Evolutionary conservation across 1,284 basidiomycete species (phyloP), one percentile per base, ranked within the genome.

Genomic region (Vanrija sp.): DNA sequence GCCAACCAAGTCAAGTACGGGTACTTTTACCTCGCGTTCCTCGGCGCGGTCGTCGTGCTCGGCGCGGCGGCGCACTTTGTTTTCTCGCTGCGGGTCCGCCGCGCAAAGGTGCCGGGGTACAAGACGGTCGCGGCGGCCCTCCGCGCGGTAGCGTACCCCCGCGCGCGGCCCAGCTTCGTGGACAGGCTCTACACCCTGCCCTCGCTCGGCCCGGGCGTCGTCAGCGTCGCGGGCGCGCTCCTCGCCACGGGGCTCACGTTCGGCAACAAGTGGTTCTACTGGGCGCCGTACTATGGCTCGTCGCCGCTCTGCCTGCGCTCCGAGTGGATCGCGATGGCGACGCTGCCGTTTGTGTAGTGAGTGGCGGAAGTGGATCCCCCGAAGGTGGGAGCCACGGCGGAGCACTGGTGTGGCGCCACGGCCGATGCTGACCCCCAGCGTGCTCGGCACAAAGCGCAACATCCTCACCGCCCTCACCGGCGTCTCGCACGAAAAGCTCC

Each of bases 401-500:
- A n/a, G n/a, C n/a, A n/a, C n/a, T n/a, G n/a, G n/a, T n/a, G n/a
- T n/a, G n/a, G n/a, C n/a, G n/a, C n/a, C n/a, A n/a, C n/a, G 6
- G 20, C 14, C 7, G 36, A 16, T 16, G 15, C 12, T 19, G 22
- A 9, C 14, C 19, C 6, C 31, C 48, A 49, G 48, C 25, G 15
- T 47, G 9, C 75, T 79, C 57, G 75, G 73, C 2, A 72, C 72
- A n/a, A 80, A 80, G 51, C 65, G 75, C 49, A 79, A 79, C 61
- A 58, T 71, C 41, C 63, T 80, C 42, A 69, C 66, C 4, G 57
- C 78, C 42, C 52, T 79, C 22, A 77, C 77, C 6, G 75, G 77
- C 18, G 69, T 73, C 12, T 77, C 77, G n/a, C 78, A 79, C 58
- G 78, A 79, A 61, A 77, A 77, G 60, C 72, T 80, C 2, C 78